phyloP scores from a whole-genome alignment of 257 asterid species.

The Penstemon davidsonii region DNA sequence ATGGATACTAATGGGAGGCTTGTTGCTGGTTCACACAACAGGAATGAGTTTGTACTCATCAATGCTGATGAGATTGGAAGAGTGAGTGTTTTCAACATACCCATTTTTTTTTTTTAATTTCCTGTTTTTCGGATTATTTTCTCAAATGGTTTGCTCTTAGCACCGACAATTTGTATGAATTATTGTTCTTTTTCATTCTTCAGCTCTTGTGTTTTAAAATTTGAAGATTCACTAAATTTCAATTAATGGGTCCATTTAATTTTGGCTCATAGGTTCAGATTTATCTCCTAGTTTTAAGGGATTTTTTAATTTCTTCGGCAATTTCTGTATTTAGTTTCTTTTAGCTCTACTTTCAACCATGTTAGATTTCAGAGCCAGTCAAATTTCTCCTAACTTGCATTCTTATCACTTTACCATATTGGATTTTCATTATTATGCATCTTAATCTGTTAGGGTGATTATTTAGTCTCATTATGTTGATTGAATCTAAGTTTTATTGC shows the following conservation, averaged over 20 bases:
- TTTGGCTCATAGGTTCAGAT: slow-evolving; percentile 24
- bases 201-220: slow-evolving; percentile 24
- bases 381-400: slow-evolving; percentile 16
- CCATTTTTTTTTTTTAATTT: slow-evolving; percentile 12
- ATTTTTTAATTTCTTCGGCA: not conserved
- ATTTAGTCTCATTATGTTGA: not conserved
- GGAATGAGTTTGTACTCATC: slow-evolving; percentile 90
- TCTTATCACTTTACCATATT: slow-evolving; percentile 6
- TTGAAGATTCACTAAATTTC: slow-evolving; percentile 20
- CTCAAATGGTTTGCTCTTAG: not conserved
- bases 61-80: slow-evolving; percentile 97
- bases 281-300: slow-evolving; percentile 17
- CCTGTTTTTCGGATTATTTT: not conserved
- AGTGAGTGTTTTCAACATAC: slow-evolving; percentile 43
- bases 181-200: not conserved
- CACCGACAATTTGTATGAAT: not conserved
- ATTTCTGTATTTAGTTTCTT: slow-evolving; percentile 24
- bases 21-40: slow-evolving; percentile 89
- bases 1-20: slow-evolving; percentile 92
- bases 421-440: not conserved
- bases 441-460: slow-evolving; percentile 22
- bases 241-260: not conserved
- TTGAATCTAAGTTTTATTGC: not conserved
- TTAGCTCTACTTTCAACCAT: slow-evolving; percentile 26
- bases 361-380: slow-evolving; percentile 31